Base-by-base conservation (phyloP, 306 rosid species). In the Glycine tomentella region DNA sequence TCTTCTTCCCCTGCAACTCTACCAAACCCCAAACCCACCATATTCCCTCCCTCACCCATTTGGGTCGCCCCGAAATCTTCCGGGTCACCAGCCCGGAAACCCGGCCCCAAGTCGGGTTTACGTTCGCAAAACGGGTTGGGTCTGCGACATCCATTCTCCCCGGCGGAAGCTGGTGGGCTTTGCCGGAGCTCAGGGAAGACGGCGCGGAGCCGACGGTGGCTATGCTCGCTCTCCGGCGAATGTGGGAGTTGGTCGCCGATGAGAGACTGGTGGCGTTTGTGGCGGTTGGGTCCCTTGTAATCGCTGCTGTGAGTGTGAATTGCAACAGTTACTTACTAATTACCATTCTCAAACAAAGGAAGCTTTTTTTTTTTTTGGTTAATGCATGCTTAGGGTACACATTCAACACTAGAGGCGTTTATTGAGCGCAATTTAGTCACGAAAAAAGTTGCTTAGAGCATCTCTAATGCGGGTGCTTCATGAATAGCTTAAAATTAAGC, bases 211-310 rank as follows among this genome's bases (percentile, higher is more conserved):
- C 84, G 7, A 45, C 67, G n/a, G 78, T 81, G 52, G 87, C 71
- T 7, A 4, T 82, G 62, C 45, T 80, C 9, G 90, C 90, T 75
- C 83, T 92, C 78, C 80, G 86, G 44, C 90, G 87, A 33, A 81
- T 90, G 85, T 92, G 94, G 94, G 78, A 81, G 17, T 64, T 92
- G 79, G 78, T 92, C 70, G 85, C 87, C 40, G 87, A 70, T 33
- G 81, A 89, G 80, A 79, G 72, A 73, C 81, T 86, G 91, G 67
- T 83, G 50, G 40, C 82, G 13, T 73, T 89, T 65, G 81, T 83
- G 46, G 93, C 90, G 3, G 75, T 84, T 55, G 91, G 76, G 44
- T 77, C 89, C 45, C 80, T 86, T 53, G 74, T 80, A 4, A 45
- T 81, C 9, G 94, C 93, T 49, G 93, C 93, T 58, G 94, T 90